A percentile compares a stretch with the other conserved stretches of the same genome.
phyloP scores from a whole-genome alignment of 345 rosid species.

The Gossypium arboreum region DNA sequence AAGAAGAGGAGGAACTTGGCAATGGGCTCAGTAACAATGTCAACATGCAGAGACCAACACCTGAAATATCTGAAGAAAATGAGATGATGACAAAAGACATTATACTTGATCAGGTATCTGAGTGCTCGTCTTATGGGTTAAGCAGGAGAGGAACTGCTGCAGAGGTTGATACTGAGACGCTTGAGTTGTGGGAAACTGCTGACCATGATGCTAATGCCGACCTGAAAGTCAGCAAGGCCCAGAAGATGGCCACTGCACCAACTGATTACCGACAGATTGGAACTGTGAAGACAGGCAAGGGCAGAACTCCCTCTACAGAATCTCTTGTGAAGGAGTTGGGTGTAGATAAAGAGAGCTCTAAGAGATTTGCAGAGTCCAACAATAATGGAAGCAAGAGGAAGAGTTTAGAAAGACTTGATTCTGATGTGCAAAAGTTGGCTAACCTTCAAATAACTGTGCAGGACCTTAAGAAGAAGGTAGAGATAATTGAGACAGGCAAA shows the following conservation, averaged over 20 bases:
- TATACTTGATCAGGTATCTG: conserved; percentile 88
- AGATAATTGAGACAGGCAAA: conserved; percentile 50
- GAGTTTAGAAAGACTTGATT: conserved; percentile 83
- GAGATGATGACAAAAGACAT: conserved; percentile 88
- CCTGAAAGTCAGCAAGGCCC: conserved; percentile 43
- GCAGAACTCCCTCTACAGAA: conserved; percentile 42
- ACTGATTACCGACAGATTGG: conserved; percentile 12
- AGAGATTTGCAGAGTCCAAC: conserved; percentile 47
- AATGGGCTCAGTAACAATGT: conserved; percentile 23
- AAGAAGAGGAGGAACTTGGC: conserved; percentile 22
- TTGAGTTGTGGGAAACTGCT: conserved; percentile 51
- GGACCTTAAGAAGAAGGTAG: conserved; percentile 77
- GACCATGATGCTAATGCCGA: conserved; percentile 41
- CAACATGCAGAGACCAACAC: conserved; percentile 37
- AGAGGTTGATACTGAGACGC: conserved; percentile 52
- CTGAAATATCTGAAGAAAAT: conserved; percentile 42
- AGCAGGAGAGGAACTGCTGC: conserved; percentile 54
- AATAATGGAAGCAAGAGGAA: conserved; percentile 57
- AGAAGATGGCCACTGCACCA: conserved; percentile 21
- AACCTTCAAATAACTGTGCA: conserved; percentile 73
- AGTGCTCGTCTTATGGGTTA: conserved; percentile 69
- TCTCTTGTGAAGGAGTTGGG: conserved; percentile 62
- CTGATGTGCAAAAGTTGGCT: conserved; percentile 80
- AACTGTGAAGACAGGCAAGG: conserved; percentile 34
- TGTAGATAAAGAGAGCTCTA: conserved; percentile 75